phyloP scores from a whole-genome alignment of 345 rosid genomes.

The Euphorbia lathyris region DNA sequence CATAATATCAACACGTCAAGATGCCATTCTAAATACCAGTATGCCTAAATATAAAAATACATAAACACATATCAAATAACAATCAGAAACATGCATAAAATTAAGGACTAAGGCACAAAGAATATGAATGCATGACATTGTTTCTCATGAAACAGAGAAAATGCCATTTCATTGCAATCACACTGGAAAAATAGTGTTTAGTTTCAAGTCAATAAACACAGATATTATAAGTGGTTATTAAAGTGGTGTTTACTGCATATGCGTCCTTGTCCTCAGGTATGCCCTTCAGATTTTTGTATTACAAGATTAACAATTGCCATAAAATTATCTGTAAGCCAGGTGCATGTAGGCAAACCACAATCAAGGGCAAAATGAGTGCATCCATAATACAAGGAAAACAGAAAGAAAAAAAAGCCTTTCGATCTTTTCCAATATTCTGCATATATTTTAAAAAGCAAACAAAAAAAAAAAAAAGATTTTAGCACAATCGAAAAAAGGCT shows the following conservation, averaged over 20 bases:
- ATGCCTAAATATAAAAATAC: constrained; percentile 37
- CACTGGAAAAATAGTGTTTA: not conserved
- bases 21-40: constrained; percentile 80
- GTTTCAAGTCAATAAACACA: not conserved
- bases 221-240: not conserved
- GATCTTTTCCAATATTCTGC: no score
- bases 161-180: not conserved
- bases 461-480: not conserved
- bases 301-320: not conserved
- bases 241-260: not conserved
- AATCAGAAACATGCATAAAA: not conserved
- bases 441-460: no score
- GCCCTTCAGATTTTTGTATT: not conserved
- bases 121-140: not conserved
- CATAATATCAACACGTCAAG: constrained; percentile 73
- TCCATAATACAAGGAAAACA: not conserved
- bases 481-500: not conserved
- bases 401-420: not conserved
- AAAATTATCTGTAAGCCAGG: not conserved
- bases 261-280: not conserved
- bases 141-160: not conserved
- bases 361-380: constrained; percentile 7
- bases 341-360: not conserved
- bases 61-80: not conserved
- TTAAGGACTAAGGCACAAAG: not conserved